Evolutionary conservation across 106 monocot genomes (phyloP), one percentile per base, ranked within the genome.

Genomic region (Phalaenopsis aphrodite): DNA sequence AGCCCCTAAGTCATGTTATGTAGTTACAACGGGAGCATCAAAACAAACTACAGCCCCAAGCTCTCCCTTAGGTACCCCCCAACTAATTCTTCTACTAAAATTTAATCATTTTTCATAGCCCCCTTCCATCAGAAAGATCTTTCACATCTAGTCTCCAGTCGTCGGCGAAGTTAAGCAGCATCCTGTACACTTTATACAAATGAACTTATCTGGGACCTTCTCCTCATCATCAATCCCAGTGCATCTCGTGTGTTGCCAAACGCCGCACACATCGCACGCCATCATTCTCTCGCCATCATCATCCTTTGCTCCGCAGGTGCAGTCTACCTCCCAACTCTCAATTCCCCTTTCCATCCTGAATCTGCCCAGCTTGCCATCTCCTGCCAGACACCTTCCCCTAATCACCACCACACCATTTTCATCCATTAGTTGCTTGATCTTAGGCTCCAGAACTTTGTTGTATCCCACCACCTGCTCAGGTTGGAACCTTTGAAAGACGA

Each of bases 201-300:
- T 71, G 72, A 87, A 92, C 49, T 85, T 89, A 3, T 82, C 85
- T 42, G 94, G 97, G 2, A 88, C 90, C 23, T 84, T 76, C n/a
- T 90, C 85, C 24, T 23, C 41, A 56, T 97, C 94, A 14, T 75
- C 78, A 37, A 97, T 86, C 2, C 94, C 94, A 9, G 81, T 48
- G 58, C 97, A 97, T 49, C 97, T 86, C 2, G 94, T 96, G 82
- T 97, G 97, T 64, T 86, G 83, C 92, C 97, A 97, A 56, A 94
- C 92, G 7, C 89, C 90, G 78, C 94, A 97, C 0, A 41, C 52
- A 76, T 94, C 94, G 79, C 94, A 97, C 2, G 92, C 87, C 55
- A 97, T 1, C 96, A 97, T 97, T 56, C 96, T 87, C 79, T 97
- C 92, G 12, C 96, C 94, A 56, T 97, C 96, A 48, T 97, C 96